These are phyloP conservation scores for Ulota crispa DNA, from an alignment of 225 moss, liverwort and hornwort species.

Conservation along the genomic window DNA sequence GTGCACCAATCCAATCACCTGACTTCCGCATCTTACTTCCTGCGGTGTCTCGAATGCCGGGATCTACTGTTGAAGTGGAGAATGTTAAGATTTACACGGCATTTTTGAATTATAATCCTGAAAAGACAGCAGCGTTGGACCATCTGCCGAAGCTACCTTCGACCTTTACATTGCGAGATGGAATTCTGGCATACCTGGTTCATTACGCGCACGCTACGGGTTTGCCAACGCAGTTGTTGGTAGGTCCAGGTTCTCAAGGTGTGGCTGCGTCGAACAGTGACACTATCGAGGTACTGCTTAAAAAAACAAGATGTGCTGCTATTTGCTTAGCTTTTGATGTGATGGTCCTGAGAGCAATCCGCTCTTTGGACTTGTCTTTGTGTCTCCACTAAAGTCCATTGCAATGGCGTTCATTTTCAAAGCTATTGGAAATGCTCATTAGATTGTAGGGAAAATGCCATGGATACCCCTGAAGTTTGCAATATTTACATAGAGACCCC, in stretches of 20 bases:
- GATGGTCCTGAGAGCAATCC: background rate
- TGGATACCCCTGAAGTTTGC: no score
- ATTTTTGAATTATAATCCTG: conserved; percentile 30
- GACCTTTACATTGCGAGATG: conserved; percentile 44
- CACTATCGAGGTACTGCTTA: conserved; percentile 34
- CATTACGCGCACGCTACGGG: conserved; percentile 57
- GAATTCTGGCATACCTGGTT: conserved; percentile 47
- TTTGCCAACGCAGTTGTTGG: conserved; percentile 48
- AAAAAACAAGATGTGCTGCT: background rate
- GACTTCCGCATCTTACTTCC: conserved; percentile 49
- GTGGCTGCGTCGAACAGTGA: conserved; percentile 19
- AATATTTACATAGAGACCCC: no score
- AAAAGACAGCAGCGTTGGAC: background rate
- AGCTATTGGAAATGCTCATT: background rate
- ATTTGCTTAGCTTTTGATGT: background rate
- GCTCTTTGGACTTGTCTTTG: background rate
- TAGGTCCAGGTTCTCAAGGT: conserved; percentile 42
- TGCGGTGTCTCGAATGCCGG: conserved; percentile 39
- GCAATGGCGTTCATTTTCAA: background rate
- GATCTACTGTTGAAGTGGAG: conserved; percentile 32
- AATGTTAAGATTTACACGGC: conserved; percentile 27
- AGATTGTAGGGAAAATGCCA: no score
- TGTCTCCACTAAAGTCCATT: background rate
- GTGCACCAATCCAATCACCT: conserved; percentile 51
- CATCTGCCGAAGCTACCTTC: conserved; percentile 42